These are phyloP conservation scores for Eucalyptus tenuipes DNA, from an alignment of 345 rosid genomes.

Conservation along the genomic window DNA sequence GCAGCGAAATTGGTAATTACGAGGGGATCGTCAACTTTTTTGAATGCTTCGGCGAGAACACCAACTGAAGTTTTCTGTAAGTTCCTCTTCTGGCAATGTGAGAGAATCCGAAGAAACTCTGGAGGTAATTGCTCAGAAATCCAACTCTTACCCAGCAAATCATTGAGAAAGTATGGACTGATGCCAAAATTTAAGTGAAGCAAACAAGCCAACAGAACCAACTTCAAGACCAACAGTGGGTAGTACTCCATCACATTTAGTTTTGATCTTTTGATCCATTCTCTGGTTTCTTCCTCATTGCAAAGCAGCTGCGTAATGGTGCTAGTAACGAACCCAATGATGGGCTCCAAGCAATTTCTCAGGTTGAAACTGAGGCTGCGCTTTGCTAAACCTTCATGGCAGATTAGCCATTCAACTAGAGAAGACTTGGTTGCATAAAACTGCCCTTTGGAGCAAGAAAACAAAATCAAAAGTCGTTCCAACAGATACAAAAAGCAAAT, in stretches of 20 bases:
- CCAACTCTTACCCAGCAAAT: not conserved
- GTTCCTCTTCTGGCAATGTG: not conserved
- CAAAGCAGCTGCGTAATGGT: not conserved
- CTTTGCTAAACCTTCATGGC: not conserved
- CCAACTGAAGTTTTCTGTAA: not conserved
- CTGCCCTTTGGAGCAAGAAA: not conserved
- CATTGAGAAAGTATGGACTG: not conserved
- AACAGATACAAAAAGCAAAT: constrained; percentile 28
- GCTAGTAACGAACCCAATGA: not conserved
- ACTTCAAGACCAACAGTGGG: no score
- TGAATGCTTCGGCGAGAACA: constrained; percentile 13
- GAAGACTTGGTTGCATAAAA: constrained; percentile 11
- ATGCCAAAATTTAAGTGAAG: constrained; percentile 13
- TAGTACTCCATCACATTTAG: no score
- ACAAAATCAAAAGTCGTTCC: constrained; percentile 17
- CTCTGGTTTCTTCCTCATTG: not conserved
- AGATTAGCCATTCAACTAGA: constrained; percentile 26
- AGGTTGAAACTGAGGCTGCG: not conserved
- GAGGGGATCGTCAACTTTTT: constrained; percentile 14
- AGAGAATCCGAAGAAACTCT: constrained; percentile 1
- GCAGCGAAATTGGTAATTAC: not conserved
- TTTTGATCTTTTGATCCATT: no score
- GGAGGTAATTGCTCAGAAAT: constrained; percentile 3
- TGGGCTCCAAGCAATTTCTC: not conserved
- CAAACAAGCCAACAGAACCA: no score